A percentile compares a stretch with the other conserved stretches of the same genome.
Evolutionary conservation across 2,329 filamentous ascomycete species (phyloP).

Genomic region (Aspergillus aculeatus): DNA sequence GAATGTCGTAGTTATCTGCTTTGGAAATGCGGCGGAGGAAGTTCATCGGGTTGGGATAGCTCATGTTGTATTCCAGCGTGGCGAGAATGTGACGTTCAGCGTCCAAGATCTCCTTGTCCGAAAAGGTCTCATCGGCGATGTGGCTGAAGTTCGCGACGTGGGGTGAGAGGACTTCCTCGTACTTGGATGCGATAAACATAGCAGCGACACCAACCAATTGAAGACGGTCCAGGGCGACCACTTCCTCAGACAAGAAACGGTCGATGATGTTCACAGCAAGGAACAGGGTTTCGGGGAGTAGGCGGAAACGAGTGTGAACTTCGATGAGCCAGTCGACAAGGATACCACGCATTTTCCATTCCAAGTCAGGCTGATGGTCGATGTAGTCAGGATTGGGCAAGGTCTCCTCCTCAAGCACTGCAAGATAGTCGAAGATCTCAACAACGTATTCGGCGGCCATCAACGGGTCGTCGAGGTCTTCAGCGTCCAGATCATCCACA

Average conservation of each 20-base stretch:
- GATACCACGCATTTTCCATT: slow-evolving; percentile 98
- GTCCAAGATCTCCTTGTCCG: slow-evolving; percentile 89
- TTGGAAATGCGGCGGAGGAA: slow-evolving; percentile 98
- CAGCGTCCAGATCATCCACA: slow-evolving; percentile 68
- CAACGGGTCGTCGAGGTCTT: slow-evolving; percentile 88
- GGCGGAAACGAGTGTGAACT: slow-evolving; percentile 93
- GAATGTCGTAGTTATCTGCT: slow-evolving; percentile 98
- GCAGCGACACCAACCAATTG: slow-evolving; percentile 96
- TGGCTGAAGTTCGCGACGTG: slow-evolving; percentile 97
- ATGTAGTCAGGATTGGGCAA: slow-evolving; percentile 94
- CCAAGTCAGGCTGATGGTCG: slow-evolving; percentile 86
- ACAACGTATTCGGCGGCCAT: slow-evolving; percentile 98
- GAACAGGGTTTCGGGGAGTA: slow-evolving; percentile 94
- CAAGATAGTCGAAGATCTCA: slow-evolving; percentile 96
- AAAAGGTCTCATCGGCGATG: slow-evolving; percentile 95
- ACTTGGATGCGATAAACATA: slow-evolving; percentile 99
- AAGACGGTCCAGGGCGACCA: slow-evolving; percentile 91
- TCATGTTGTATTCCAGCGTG: slow-evolving; percentile 92
- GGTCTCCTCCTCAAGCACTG: slow-evolving; percentile 74
- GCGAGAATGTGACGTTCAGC: slow-evolving; percentile 94
- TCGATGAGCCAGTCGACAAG: slow-evolving; percentile 98
- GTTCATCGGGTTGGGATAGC: slow-evolving; percentile 99
- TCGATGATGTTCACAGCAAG: slow-evolving; percentile 97
- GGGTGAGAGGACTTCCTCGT: slow-evolving; percentile 94
- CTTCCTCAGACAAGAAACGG: slow-evolving; percentile 91